Evolutionary conservation across 23 red algal species (phyloP).

Genomic region (Chondrus crispus): DNA sequence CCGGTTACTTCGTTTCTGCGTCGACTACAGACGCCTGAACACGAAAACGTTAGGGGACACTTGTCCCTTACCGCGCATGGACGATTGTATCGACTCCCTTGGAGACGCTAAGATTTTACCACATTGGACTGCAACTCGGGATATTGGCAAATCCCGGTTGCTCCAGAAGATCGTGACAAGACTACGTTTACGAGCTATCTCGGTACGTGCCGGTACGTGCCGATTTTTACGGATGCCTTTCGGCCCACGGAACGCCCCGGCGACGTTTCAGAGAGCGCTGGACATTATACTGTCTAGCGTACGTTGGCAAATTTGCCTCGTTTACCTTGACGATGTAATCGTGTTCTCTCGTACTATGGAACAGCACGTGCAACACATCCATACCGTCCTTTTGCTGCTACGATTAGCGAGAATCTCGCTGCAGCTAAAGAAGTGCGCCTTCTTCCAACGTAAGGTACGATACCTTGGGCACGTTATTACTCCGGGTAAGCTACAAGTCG

Average conservation of each 20-base stretch:
- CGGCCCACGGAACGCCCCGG: constrained; percentile 24
- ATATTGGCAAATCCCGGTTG: background rate
- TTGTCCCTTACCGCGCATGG: background rate
- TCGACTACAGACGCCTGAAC: background rate
- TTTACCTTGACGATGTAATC: constrained; percentile 60
- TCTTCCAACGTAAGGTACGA: background rate
- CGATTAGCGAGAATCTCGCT: constrained; percentile 19
- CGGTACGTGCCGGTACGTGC: background rate
- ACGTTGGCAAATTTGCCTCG: constrained; percentile 9
- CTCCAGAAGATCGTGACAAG: background rate
- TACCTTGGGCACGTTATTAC: constrained; percentile 44
- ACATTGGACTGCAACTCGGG: background rate
- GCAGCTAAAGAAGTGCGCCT: constrained; percentile 28
- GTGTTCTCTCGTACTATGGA: constrained; percentile 41
- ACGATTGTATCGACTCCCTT: background rate
- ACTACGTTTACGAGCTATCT: background rate
- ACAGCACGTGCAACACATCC: background rate
- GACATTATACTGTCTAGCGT: constrained; percentile 35
- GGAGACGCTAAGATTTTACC: background rate
- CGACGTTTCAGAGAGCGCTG: constrained; percentile 54
- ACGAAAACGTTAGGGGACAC: background rate
- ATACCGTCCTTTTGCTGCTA: constrained; percentile 11
- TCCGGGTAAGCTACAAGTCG: constrained; percentile 20
- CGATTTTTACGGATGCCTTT: constrained; percentile 30
- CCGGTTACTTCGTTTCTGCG: background rate